Percentiles rank a stretch among this genome's conserved stretches.
Conservation (phyloP, 2,329 filamentous ascomycete genomes). For the Fusarium globosum region DNA sequence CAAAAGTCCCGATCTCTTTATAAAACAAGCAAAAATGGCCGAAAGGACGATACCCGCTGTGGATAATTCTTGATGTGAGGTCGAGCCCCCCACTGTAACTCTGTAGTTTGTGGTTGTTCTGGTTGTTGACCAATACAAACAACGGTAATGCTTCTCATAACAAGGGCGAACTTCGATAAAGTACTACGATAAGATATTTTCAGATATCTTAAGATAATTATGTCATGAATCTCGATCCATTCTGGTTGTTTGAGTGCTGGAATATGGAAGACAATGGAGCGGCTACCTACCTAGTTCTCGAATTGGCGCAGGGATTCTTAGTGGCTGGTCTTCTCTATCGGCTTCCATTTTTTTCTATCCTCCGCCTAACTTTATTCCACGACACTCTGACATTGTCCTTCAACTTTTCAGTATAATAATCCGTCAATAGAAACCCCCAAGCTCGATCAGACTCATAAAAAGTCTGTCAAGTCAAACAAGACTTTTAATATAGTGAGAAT, state of each 20-base stretch:
- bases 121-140: background rate
- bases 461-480: background rate
- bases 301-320: constrained; percentile 27
- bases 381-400: background rate
- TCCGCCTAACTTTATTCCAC: background rate
- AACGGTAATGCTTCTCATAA: background rate
- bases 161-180: background rate
- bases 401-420: background rate
- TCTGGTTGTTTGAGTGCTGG: background rate
- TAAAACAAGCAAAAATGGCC: constrained; percentile 8
- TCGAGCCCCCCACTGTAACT: background rate
- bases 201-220: background rate
- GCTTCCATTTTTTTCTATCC: constrained; percentile 31
- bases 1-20: constrained; percentile 9
- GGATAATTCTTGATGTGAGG: background rate
- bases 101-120: background rate
- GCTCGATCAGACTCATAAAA: background rate
- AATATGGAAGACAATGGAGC: background rate
- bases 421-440: background rate
- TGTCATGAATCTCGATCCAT: background rate
- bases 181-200: too few species aligned
- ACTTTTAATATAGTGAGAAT: background rate
- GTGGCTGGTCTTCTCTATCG: constrained; percentile 7
- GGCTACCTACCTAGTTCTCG: constrained; percentile 6
- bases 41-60: background rate